Base-by-base conservation (phyloP, 305 asterid genomes). In the Solanum hybrid region DNA sequence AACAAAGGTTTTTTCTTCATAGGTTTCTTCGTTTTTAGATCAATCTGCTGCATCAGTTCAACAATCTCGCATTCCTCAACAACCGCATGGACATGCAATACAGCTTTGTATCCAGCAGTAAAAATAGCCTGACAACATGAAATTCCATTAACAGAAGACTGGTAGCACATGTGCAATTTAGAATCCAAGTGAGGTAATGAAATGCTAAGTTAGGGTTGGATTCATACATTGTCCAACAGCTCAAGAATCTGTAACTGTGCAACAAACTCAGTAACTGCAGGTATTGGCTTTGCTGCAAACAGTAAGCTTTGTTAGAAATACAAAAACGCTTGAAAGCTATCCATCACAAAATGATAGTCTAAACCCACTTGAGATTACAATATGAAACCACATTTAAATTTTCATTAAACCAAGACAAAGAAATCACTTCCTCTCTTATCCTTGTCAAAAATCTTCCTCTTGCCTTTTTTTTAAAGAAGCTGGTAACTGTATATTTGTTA, bases 191-290 rank as follows among this genome's bases (percentile, higher is more conserved):
- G 76, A 56, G 66, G 76, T 29, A 88, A 78, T 24, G 36, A 60
- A 77, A 60, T 78, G 34, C 45, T 14, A 73, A 89, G 86, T 76
- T 80, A 84, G 78, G 87, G 60, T 51, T 5, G 75, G 60, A 80
- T 29, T 37, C 92, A 27, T 95, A 97, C 99, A 92, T 97, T 97
- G 88, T 98, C 99, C 17, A 95, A 93, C 93, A 96, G 90, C 94
- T 98, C 99, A 92, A 97, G 90, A 91, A 98, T 98, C 88, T 95
- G 98, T 87, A 98, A 91, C 90, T 94, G 98, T 64, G 99, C 99
- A 78, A 92, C 94, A 94, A 98, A 98, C 94, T 95, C 97, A 15
- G 95, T 92, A n/a, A 96, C 98, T 19, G 97, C 96, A 88, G 86
- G 90, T 90, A 98, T 92, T 69, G 98, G 98, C 24, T 92, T 95